Conservation (phyloP, 108 stramenopile genomes). For the Bacterosira constricta region DNA sequence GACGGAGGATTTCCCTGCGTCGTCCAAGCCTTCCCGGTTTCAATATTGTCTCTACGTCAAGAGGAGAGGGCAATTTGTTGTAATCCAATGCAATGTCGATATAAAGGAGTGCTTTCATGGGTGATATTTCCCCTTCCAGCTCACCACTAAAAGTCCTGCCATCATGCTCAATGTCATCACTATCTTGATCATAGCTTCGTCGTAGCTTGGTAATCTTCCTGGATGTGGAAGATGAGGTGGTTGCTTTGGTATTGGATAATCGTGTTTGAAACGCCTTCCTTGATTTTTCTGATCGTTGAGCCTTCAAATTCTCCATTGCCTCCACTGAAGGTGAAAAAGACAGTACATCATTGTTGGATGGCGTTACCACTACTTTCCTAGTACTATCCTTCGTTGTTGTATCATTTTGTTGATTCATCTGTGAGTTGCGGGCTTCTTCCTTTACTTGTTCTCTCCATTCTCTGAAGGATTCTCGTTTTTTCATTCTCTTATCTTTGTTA, state of each 20-base stretch:
- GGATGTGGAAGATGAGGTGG: not conserved
- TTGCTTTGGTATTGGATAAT: slow-evolving; percentile 41
- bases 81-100: slow-evolving; percentile 62
- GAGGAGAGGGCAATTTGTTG: slow-evolving; percentile 35
- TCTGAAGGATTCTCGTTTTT: slow-evolving; percentile 20
- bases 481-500: slow-evolving; percentile 30
- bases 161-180: slow-evolving; percentile 1
- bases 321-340: slow-evolving; percentile 39
- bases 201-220: slow-evolving; percentile 20
- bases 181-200: not conserved
- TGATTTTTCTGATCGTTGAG: slow-evolving; percentile 50
- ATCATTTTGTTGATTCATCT: slow-evolving; percentile 9
- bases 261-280: slow-evolving; percentile 62
- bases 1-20: slow-evolving; percentile 51
- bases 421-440: slow-evolving; percentile 27
- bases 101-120: slow-evolving; percentile 58
- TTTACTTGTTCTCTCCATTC: slow-evolving; percentile 31
- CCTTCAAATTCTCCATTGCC: slow-evolving; percentile 22
- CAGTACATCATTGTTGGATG: not conserved
- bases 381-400: slow-evolving; percentile 10
- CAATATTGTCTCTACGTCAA: slow-evolving; percentile 67
- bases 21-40: slow-evolving; percentile 50
- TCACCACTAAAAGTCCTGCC: not conserved
- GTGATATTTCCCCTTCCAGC: not conserved
- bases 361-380: not conserved